Percentiles rank a stretch among this genome's conserved stretches.
Conservation (phyloP, 139 green algal species). For the Volvox africanus region DNA sequence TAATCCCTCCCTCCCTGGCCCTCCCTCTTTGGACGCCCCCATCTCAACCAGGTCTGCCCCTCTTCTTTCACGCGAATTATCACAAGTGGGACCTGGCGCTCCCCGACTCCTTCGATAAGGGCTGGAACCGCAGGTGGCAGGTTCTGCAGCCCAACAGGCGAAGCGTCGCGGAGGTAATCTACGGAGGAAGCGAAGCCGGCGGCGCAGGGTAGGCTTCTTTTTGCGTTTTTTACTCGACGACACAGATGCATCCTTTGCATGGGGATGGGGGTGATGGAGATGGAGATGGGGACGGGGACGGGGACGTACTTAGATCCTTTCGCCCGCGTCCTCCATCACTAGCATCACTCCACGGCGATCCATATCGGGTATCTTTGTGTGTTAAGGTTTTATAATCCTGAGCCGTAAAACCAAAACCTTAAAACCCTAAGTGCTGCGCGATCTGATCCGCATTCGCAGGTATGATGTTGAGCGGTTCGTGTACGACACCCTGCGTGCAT, state of each 20-base stretch:
- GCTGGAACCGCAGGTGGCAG: conserved; percentile 42
- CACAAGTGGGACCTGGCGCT: conserved; percentile 52
- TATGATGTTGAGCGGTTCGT: not conserved
- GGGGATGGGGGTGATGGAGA: no score
- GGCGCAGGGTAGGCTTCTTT: not conserved
- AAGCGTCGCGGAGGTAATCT: not conserved
- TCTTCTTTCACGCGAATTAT: conserved; percentile 56
- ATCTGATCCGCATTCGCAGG: not conserved
- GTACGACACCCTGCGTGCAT: not conserved
- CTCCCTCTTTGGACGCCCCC: no score
- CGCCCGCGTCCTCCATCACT: no score
- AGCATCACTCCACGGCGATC: no score
- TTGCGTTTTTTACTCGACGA: not conserved
- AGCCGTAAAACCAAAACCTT: no score
- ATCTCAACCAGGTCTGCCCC: not conserved
- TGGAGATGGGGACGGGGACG: no score
- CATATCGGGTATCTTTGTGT: no score
- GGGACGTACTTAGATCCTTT: no score
- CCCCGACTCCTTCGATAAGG: not conserved
- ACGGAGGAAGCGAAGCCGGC: not conserved
- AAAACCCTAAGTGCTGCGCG: not conserved
- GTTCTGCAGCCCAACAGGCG: not conserved
- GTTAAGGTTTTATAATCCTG: no score
- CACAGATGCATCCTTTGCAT: no score
- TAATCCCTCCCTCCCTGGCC: no score